A percentile compares a stretch with the other conserved stretches of the same genome.
These are phyloP conservation scores for Halophytophthora polymorphica DNA, from an alignment of 352 stramenopile genomes.

Conservation along the genomic window DNA sequence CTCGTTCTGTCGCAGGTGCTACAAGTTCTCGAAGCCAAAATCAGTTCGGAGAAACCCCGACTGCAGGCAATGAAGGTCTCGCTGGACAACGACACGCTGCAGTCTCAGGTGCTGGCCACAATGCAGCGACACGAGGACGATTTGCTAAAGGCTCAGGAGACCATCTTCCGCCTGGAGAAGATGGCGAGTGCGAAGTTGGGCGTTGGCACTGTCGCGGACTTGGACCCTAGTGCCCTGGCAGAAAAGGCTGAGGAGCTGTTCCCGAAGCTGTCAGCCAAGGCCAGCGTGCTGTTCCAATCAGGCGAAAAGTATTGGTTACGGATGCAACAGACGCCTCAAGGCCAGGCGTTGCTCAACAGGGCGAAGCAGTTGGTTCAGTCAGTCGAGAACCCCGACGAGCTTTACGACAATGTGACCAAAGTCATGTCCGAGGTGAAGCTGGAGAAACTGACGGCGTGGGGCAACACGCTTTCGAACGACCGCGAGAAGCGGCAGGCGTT, in stretches of 20 bases:
- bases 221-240: conserved; percentile 56
- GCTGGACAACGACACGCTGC: conserved; percentile 38
- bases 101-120: conserved; percentile 41
- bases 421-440: conserved; percentile 66
- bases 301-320: conserved; percentile 68
- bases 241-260: conserved; percentile 65
- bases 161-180: conserved; percentile 49
- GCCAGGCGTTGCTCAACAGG: conserved; percentile 61
- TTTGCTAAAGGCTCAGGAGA: conserved; percentile 54
- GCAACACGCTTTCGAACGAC: conserved; percentile 54
- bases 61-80: conserved; percentile 38
- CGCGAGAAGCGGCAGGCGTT: conserved; percentile 73
- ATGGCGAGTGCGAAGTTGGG: conserved; percentile 59
- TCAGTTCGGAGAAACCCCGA: conserved; percentile 39
- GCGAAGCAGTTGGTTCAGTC: conserved; percentile 69
- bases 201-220: conserved; percentile 47
- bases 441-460: conserved; percentile 68
- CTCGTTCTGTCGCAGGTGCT: conserved; percentile 68
- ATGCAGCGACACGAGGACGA: conserved; percentile 62
- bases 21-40: conserved; percentile 48
- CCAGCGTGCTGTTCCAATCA: conserved; percentile 50
- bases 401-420: conserved; percentile 72
- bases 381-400: conserved; percentile 68
- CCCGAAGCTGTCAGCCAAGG: conserved; percentile 51
- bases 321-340: conserved; percentile 68